These are phyloP conservation scores for Fusarium heterosporum DNA, from an alignment of 2,329 filamentous ascomycete genomes.

Conservation along the genomic window DNA sequence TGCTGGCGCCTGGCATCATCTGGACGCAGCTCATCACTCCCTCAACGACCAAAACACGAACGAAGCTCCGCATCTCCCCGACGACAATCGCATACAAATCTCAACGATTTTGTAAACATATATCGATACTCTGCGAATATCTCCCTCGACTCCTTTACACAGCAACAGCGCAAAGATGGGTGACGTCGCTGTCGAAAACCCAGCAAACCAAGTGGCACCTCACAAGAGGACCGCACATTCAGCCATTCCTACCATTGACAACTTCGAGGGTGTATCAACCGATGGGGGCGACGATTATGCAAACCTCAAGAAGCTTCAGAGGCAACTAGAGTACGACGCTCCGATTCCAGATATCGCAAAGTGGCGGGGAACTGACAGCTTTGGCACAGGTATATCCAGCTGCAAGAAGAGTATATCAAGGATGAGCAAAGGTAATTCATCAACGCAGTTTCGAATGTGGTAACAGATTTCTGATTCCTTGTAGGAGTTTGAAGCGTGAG, in stretches of 20 bases:
- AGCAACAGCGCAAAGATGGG: conserved; percentile 71
- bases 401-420: conserved; percentile 99
- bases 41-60: conserved; percentile 31
- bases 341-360: conserved; percentile 2
- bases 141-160: conserved; percentile 1
- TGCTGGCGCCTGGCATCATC: conserved; percentile 48
- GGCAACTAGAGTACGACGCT: conserved; percentile 84
- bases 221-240: conserved; percentile 84
- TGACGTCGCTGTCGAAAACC: conserved; percentile 86
- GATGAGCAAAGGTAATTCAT: conserved; percentile 87
- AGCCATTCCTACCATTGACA: conserved; percentile 89
- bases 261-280: conserved; percentile 83
- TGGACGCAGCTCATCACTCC: conserved; percentile 44
- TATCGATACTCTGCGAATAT: neutral
- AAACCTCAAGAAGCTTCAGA: conserved; percentile 93
- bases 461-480: conserved; percentile 30
- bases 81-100: conserved; percentile 21
- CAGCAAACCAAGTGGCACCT: conserved; percentile 77
- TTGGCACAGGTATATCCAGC: conserved; percentile 81
- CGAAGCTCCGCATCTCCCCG: conserved; percentile 13
- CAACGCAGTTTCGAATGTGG: neutral
- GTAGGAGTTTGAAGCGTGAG: conserved; percentile 93
- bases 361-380: conserved; percentile 28
- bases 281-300: conserved; percentile 94
- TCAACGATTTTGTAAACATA: conserved; percentile 1